Evolutionary conservation across 176 grass and related monocot genomes (phyloP).

Genomic region (Olyra latifolia): DNA sequence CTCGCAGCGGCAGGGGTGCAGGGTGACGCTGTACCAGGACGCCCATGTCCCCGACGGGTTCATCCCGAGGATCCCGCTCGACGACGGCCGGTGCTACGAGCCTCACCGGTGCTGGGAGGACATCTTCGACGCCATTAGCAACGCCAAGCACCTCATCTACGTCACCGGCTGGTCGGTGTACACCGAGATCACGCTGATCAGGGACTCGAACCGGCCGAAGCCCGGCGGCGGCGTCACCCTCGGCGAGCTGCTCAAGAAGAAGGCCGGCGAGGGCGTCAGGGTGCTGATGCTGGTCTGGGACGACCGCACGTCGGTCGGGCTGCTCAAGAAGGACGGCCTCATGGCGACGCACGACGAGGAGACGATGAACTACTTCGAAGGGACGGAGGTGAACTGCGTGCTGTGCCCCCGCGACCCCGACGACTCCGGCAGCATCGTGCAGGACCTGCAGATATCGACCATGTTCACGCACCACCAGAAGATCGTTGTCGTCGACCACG

Average conservation of each 20-base stretch:
- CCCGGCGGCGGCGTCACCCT: slow-evolving; percentile 40
- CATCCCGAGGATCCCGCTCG: slow-evolving; percentile 53
- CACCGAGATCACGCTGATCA: slow-evolving; percentile 50
- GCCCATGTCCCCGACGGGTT: slow-evolving; percentile 55
- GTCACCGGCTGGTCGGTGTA: slow-evolving; percentile 64
- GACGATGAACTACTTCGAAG: slow-evolving; percentile 54
- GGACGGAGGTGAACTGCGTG: slow-evolving; percentile 51
- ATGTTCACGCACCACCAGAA: slow-evolving; percentile 81
- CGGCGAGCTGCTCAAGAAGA: slow-evolving; percentile 63
- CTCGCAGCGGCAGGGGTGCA: slow-evolving; percentile 51
- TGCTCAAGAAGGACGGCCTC: slow-evolving; percentile 58
- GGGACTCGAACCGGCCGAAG: slow-evolving; percentile 38
- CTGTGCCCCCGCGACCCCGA: slow-evolving; percentile 60
- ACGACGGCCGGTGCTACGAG: slow-evolving; percentile 42
- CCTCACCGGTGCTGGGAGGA: slow-evolving; percentile 67
- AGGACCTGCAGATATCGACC: slow-evolving; percentile 64
- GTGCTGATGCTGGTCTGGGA: slow-evolving; percentile 69
- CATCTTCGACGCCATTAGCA: slow-evolving; percentile 52
- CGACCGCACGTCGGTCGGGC: slow-evolving; percentile 47
- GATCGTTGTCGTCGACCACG: slow-evolving; percentile 59
- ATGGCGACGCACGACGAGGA: slow-evolving; percentile 71
- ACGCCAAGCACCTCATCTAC: slow-evolving; percentile 52
- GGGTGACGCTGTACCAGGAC: slow-evolving; percentile 65
- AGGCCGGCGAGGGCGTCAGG: slow-evolving; percentile 49
- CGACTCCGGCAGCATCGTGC: slow-evolving; percentile 58